Percentiles rank a stretch among this genome's conserved stretches.
Evolutionary conservation across 1,139 yeast species (phyloP).

Genomic region (Pichia sp.): DNA sequence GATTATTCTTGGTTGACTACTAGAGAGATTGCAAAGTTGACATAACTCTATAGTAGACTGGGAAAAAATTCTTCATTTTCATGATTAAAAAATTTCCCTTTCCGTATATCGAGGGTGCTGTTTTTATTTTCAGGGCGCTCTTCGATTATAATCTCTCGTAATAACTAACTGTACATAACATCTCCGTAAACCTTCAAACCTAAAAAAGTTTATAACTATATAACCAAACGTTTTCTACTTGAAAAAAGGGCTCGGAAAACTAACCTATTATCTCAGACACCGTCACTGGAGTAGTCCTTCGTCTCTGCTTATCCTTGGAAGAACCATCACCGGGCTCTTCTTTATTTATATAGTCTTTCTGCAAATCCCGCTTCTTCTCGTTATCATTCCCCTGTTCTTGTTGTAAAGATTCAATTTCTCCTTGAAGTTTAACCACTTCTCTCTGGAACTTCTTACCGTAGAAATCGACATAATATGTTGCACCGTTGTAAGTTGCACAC

Average conservation of each 20-base stretch:
- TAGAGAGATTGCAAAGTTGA: neutral
- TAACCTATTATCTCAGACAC: conserved; percentile 2
- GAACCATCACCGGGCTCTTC: neutral
- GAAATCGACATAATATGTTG: conserved; percentile 86
- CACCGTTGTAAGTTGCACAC: conserved; percentile 87
- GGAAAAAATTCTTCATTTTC: neutral
- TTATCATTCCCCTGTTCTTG: conserved; percentile 4
- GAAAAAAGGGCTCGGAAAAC: neutral
- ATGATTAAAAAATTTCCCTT: conserved; percentile 3
- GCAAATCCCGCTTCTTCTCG: neutral
- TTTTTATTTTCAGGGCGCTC: neutral
- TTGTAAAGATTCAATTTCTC: conserved; percentile 60
- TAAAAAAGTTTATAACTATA: neutral
- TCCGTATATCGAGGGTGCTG: neutral
- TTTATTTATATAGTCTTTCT: neutral
- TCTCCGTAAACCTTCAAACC: neutral
- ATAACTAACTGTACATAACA: neutral
- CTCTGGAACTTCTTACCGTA: conserved; percentile 85
- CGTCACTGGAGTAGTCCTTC: conserved; percentile 1
- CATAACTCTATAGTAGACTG: neutral
- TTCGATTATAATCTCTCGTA: neutral
- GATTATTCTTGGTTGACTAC: neutral
- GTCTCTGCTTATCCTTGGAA: neutral
- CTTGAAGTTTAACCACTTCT: conserved; percentile 67
- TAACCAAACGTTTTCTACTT: neutral